Base-by-base conservation (phyloP, 106 monocot species). In the Gastrodia elata region DNA sequence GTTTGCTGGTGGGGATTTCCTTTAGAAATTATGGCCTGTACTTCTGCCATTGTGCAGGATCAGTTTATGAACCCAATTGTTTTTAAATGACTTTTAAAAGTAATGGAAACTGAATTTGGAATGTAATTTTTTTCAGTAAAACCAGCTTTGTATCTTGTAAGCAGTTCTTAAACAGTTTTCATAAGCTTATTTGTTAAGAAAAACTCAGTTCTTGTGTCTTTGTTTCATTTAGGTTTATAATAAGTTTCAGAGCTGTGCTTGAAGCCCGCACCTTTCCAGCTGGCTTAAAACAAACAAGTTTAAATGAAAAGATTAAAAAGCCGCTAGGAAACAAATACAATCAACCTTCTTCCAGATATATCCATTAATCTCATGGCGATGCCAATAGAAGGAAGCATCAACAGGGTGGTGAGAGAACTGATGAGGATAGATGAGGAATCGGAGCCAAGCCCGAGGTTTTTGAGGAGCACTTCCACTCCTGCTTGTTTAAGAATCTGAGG, bases 331-430 rank as follows among this genome's bases (percentile, higher is more conserved):
- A 24, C 18, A 34, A 30, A 35, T 48, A 48, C 9, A 10, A 59
- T 10, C 57, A 40, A 84, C 87, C 87, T 87, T 83, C 87, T 83
- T n/a, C 91, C 91, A 20, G 87, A 71, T 20, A 85, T 38, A 81
- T 91, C 91, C 91, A 91, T 91, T 43, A 91, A 84, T 58, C 85
- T 79, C 91, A 91, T 91, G 32, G 91, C 91, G 74, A 91, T 39
- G 52, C 78, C 87, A 11, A 91, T 91, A 35, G 77, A 70, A 10
- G 91, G 91, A 32, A 91, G 80, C 91, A 91, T 91, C 71, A 91
- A 73, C 24, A 91, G 68, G 34, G 91, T 87, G 25, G 87, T 85
- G 26, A 91, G 55, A 8, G 78, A 80, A 77, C 91, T 91, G 39
- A 87, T 91, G 56, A 91, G 87, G 72, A 91, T 91, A n/a, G 91